Base-by-base conservation (phyloP, 2,329 filamentous ascomycete species). In the Hysterium pulicare region DNA sequence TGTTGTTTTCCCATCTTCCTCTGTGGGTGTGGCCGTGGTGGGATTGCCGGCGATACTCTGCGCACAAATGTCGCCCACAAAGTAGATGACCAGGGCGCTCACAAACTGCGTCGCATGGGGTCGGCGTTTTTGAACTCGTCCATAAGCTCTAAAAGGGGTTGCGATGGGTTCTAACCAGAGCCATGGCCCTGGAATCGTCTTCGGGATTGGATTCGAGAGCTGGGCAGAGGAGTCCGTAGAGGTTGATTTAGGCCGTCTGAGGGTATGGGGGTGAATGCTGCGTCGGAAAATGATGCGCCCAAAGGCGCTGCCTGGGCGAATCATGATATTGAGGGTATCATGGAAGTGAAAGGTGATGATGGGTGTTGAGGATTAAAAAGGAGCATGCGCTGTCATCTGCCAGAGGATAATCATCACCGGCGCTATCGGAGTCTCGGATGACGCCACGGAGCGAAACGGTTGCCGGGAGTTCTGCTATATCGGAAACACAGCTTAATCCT, bases 61-160 rank as follows among this genome's bases (percentile, higher is more conserved):
- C 34, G 89, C 88, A 33, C 81, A 83, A 41, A 93, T 52, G 65
- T 95, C 90, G 7, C 86, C 87, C 38, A 81, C 77, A 30, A 90
- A 75, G 61, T 90, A 95, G 45, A 95, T 88, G 30, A 87, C 74
- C 34, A 95, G 67, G 32, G 86, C 82, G 54, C 81, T 89, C 50
- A 77, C 74, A 47, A 95, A 64, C 71, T 96, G 90, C 8, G 88
- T 94, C n/a, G 77, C 70, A 59, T 88, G 87, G 0, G 91, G 90
- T 38, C 83, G 74, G 38, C 78, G 76, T 39, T 79, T 72, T 68
- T 95, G 89, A 35, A 82, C 79, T 17, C 83, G 77, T 13, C 78
- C 82, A 61, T 93, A 95, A 33, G 67, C 70, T 39, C 70, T 66
- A 47, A 75, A 71, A 8, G 73, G 72, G 26, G 58, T 59, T 32